Evolutionary conservation across 2,329 filamentous ascomycete species (phyloP).

Genomic region (Dactylellina sp.): DNA sequence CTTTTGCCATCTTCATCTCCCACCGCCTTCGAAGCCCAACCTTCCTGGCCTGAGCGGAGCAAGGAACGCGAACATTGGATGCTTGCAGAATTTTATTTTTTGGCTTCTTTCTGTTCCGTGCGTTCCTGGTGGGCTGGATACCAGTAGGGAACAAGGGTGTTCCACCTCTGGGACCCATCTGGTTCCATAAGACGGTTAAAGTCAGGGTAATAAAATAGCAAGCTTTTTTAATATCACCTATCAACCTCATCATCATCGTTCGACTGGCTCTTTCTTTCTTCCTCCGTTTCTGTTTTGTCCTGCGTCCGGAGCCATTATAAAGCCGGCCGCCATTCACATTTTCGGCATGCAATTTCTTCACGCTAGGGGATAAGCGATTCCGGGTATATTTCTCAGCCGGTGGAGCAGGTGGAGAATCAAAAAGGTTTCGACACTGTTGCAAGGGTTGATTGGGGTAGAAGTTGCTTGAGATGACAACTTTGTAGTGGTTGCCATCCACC

Average conservation of each 20-base stretch:
- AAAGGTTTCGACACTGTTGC: slow-evolving; percentile 38
- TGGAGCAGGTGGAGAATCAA: slow-evolving; percentile 54
- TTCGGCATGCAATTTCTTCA: slow-evolving; percentile 21
- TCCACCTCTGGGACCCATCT: slow-evolving; percentile 48
- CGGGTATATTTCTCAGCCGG: slow-evolving; percentile 53
- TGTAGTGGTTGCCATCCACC: slow-evolving; percentile 46
- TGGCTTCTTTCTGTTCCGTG: slow-evolving; percentile 41
- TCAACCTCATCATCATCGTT: slow-evolving; percentile 30
- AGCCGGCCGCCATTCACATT: neutral
- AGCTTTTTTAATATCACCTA: slow-evolving; percentile 31
- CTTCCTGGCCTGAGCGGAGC: slow-evolving; percentile 55
- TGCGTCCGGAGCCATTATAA: slow-evolving; percentile 1
- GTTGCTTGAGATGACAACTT: slow-evolving; percentile 32
- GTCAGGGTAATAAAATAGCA: slow-evolving; percentile 51
- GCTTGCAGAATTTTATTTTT: slow-evolving; percentile 55
- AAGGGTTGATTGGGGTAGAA: slow-evolving; percentile 46
- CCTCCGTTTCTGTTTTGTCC: neutral
- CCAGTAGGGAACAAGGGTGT: slow-evolving; percentile 48
- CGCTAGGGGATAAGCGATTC: slow-evolving; percentile 33
- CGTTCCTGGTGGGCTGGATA: slow-evolving; percentile 45
- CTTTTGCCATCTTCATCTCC: slow-evolving; percentile 15
- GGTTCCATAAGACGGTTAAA: slow-evolving; percentile 54
- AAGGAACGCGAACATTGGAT: slow-evolving; percentile 56
- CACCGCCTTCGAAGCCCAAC: slow-evolving; percentile 42
- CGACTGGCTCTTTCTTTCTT: neutral